Evolutionary conservation across 805 yeast genomes (phyloP).

Genomic region (Candida vartiovaarae): DNA sequence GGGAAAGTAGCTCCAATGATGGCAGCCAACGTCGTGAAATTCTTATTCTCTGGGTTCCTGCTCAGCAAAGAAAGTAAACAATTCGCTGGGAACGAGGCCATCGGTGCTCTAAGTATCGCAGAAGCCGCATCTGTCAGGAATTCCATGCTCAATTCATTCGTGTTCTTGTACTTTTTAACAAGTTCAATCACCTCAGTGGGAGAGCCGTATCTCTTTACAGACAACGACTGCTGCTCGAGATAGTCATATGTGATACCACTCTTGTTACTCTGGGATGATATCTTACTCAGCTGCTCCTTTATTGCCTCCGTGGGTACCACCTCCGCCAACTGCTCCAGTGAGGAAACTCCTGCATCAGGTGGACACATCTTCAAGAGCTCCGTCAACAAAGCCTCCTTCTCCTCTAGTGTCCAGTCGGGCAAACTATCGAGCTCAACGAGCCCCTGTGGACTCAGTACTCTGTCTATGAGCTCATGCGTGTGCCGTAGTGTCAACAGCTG

Average conservation of each 20-base stretch:
- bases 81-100: slow-evolving; percentile 1
- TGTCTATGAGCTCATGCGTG: neutral
- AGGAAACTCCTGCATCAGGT: slow-evolving; percentile 1
- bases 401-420: neutral
- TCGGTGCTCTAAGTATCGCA: slow-evolving; percentile 4
- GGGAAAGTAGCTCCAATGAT: neutral
- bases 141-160: neutral
- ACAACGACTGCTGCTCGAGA: slow-evolving; percentile 1
- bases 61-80: neutral
- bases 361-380: neutral
- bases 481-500: slow-evolving; percentile 3
- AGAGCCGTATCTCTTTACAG: slow-evolving; percentile 1
- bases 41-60: slow-evolving; percentile 5
- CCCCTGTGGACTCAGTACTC: neutral
- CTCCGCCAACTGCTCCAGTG: slow-evolving; percentile 6
- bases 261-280: neutral
- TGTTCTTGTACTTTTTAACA: neutral
- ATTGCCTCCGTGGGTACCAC: slow-evolving; percentile 6
- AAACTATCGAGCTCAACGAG: too few relatives aligned
- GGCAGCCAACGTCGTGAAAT: slow-evolving; percentile 5
- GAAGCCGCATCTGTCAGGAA: slow-evolving; percentile 3
- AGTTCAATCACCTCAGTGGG: neutral
- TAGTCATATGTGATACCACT: slow-evolving; percentile 3
- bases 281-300: neutral
- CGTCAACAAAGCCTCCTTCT: slow-evolving; percentile 1